Base-by-base conservation (phyloP, 225 moss, liverwort and hornwort genomes). In the Sphagnum tenellum region DNA sequence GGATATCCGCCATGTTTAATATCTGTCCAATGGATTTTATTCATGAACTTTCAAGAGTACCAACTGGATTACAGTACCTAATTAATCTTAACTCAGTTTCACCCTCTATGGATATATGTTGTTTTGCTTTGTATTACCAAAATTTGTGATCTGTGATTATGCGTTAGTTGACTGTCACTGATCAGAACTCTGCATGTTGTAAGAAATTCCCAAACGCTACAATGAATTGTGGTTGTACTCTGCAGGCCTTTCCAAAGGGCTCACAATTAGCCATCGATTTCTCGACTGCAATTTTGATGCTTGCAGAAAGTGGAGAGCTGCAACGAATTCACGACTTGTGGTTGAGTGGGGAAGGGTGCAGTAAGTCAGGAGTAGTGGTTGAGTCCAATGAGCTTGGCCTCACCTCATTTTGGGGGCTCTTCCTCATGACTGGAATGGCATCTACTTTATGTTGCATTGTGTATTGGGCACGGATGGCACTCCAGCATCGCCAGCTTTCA, bases 241-340 rank as follows among this genome's bases (percentile, higher is more conserved):
- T 67, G 59, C 78, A 92, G 92, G 95, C 92, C 3, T 96, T 96
- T 56, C 95, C 89, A 0, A 92, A 92, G 71, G 95, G 95, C 3
- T 96, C 95, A 2, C 74, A 89, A 49, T 55, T 96, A 67, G 89
- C 92, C 13, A 81, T 90, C 65, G 95, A 96, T 67, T 84, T 96
- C 64, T 96, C 95, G 49, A 92, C 92, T 8, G 92, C 95, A 13
- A 88, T 96, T 55, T 73, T 92, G 46, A 73, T 71, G 46, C 73
- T 96, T 8, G 71, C 92, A 7, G 92, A 96, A 71, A 86, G 76
- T 68, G 95, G 95, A 61, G 82, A 88, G 5, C 77, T 96, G 65
- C 92, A 96, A 73, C 80, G 83, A 3, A 89, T 92, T 55, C 81
- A 89, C 57, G 95, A 96, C 65, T 72, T 78, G 59, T 96, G 92